Base-by-base conservation (phyloP, 2,329 filamentous ascomycete species). In the Setomelanomma holmii region DNA sequence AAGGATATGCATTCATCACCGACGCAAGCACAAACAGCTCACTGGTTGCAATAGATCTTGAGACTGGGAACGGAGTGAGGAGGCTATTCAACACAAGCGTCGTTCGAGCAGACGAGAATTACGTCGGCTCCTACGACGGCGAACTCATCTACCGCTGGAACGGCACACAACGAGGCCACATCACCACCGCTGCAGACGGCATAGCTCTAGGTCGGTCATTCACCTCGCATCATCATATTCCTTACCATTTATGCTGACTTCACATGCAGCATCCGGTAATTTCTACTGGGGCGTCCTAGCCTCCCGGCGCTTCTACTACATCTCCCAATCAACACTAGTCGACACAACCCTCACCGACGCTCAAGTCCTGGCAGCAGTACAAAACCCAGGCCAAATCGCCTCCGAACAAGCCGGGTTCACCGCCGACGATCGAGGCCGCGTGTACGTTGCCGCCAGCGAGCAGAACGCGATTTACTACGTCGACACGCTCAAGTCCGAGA, bases 401-500 rank as follows among this genome's bases (percentile, higher is more conserved):
- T 72, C 69, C 2, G 75, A 78, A 47, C 76, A 78, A 56, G 76
- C 75, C 8, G 76, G 76, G 5, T 75, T 78, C 56, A 76, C 75
- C 2, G 75, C 76, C 3, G 76, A 78, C 48, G 74, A 77, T 51
- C 67, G 64, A 11, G 76, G 76, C 1, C 63, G 75, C 1, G 68
- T 79, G 7, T 78, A 78, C 51, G 75, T 79, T 45, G 57, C 70
- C 23, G 75, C 76, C 5, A 72, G 67, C 46, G 77, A 79, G 60
- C 76, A 78, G 38, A 79, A 79, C 49, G 74, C 76, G 4, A 76
- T 79, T 34, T 77, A 75, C 61, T 78, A 78, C 45, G 74, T 78
- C 42, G 72, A 77, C 50, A 77, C 73, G 3, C 55, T 68, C 16
- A 69, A 74, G 53, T 60, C 66, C 1, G 60, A 74, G 45, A 62